Percentiles rank a stretch among this genome's conserved stretches.
Conservation (phyloP, 73 alveolate genomes). For the Symbiodinium pilosum region DNA sequence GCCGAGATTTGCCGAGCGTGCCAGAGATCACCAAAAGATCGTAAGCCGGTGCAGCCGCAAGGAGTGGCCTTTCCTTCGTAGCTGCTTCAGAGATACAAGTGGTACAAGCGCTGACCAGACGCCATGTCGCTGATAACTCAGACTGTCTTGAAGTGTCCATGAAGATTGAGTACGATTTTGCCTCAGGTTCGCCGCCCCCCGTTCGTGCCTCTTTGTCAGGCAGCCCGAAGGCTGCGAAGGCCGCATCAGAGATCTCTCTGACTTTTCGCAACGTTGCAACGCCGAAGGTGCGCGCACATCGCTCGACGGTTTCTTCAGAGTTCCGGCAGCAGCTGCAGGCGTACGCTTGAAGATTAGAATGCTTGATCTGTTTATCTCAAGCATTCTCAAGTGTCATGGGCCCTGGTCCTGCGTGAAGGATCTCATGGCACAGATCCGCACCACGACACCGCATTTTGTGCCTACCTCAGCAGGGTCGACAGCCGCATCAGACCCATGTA, state of each 20-base stretch:
- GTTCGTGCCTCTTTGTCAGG: no score
- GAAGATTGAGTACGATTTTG: no score
- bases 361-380: no score
- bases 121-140: not conserved
- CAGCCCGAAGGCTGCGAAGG: no score
- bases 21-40: not conserved
- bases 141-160: no score
- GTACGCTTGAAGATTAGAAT: no score
- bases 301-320: not conserved
- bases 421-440: constrained; percentile 2
- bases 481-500: not conserved
- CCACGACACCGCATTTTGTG: not conserved
- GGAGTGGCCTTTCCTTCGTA: not conserved
- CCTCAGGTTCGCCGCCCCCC: no score
- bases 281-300: constrained; percentile 1
- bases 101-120: not conserved
- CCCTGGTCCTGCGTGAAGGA: not conserved
- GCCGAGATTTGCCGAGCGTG: not conserved
- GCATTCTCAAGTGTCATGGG: no score
- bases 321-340: constrained; percentile 25
- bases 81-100: not conserved
- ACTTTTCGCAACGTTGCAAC: no score
- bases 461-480: not conserved
- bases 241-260: not conserved
- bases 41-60: not conserved